Conservation (phyloP, 164 flowering plant species). For the Nymphaea colorata region DNA sequence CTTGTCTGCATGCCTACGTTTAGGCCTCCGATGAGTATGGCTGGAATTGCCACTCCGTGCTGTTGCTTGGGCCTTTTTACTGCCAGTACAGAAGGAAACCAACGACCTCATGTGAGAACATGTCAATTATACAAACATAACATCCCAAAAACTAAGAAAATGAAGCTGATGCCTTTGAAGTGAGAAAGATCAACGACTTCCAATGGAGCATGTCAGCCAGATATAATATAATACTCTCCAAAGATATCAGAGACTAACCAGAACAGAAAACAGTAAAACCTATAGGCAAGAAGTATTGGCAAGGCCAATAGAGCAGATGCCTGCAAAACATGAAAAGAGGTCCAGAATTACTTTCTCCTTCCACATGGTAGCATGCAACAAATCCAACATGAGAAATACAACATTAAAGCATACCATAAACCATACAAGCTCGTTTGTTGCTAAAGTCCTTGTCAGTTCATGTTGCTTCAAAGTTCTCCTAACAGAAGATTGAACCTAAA, state of each 20-base stretch:
- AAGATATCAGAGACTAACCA: slow-evolving; percentile 22
- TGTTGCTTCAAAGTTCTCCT: slow-evolving; percentile 40
- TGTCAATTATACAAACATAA: not conserved
- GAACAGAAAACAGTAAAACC: slow-evolving; percentile 27
- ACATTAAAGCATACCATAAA: slow-evolving; percentile 40
- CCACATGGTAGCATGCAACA: not conserved
- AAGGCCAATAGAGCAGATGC: slow-evolving; percentile 77
- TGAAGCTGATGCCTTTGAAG: not conserved
- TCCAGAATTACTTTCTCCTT: not conserved
- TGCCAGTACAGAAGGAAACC: slow-evolving; percentile 12
- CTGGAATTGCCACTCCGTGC: slow-evolving; percentile 17
- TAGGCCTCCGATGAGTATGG: slow-evolving; percentile 50
- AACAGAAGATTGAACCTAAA: slow-evolving; percentile 40
- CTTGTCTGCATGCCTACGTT: slow-evolving; percentile 26
- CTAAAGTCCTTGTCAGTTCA: slow-evolving; percentile 59
- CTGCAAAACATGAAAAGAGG: slow-evolving; percentile 18
- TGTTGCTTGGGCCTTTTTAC: slow-evolving; percentile 33
- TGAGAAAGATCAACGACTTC: not conserved
- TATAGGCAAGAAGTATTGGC: slow-evolving; percentile 38
- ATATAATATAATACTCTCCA: not conserved
- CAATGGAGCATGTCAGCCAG: not conserved
- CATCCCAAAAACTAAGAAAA: not conserved
- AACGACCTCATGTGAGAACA: not conserved
- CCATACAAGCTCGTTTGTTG: slow-evolving; percentile 76
- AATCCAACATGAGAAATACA: not conserved